phyloP scores from a whole-genome alignment of 2,329 filamentous ascomycete species.

The Diplocarpon mali region DNA sequence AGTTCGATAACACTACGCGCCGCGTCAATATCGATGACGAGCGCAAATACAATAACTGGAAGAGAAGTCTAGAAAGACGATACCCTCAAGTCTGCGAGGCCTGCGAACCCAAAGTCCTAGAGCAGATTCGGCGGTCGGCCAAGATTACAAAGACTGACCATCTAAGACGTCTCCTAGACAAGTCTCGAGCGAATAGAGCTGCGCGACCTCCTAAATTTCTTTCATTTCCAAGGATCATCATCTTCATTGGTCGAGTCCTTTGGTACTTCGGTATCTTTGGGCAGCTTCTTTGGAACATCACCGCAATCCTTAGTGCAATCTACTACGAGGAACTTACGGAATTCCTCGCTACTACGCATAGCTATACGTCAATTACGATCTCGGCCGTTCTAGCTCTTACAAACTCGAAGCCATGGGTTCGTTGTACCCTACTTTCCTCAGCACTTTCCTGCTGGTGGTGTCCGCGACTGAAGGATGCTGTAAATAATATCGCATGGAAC shows the following conservation, averaged over 20 bases:
- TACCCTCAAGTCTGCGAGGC: constrained; percentile 82
- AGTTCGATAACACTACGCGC: constrained; percentile 51
- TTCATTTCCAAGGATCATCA: constrained; percentile 8
- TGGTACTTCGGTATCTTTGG: constrained; percentile 21
- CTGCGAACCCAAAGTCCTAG: constrained; percentile 66
- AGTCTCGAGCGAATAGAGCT: constrained; percentile 37
- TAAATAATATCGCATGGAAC: constrained; percentile 47
- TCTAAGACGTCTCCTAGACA: constrained; percentile 46
- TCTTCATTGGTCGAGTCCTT: constrained; percentile 11
- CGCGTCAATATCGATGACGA: constrained; percentile 60
- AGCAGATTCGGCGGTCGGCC: constrained; percentile 56
- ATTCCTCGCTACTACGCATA: background rate
- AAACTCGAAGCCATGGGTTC: constrained; percentile 17
- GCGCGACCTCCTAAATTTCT: constrained; percentile 2
- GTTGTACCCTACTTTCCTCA: constrained; percentile 38
- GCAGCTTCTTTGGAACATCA: constrained; percentile 22
- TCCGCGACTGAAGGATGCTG: constrained; percentile 48
- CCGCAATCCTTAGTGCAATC: constrained; percentile 5
- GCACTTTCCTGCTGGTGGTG: constrained; percentile 56
- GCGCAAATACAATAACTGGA: constrained; percentile 57
- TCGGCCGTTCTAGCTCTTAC: constrained; percentile 28
- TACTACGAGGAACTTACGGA: background rate
- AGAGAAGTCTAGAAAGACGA: constrained; percentile 60
- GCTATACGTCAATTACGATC: background rate
- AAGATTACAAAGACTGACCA: constrained; percentile 51